Percentiles rank a stretch among this genome's conserved stretches.
Conservation (phyloP, 2,329 filamentous ascomycete genomes). For the Xylaria digitata region DNA sequence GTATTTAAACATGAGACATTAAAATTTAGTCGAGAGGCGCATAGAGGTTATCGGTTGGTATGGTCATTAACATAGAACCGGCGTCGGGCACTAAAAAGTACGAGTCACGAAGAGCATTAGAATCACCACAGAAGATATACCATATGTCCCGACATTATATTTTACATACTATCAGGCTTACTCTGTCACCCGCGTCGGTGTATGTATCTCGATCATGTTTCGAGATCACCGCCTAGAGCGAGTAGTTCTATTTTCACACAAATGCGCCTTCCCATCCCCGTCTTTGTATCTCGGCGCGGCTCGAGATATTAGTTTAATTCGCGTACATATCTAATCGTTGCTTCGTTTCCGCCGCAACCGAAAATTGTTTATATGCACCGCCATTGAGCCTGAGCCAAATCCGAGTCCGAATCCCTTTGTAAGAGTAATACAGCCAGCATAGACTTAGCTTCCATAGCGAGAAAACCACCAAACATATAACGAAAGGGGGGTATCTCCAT, state of each 20-base stretch:
- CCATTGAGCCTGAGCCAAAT: background rate
- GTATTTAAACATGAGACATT: background rate
- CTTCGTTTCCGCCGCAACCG: background rate
- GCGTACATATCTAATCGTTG: background rate
- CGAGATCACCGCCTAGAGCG: background rate
- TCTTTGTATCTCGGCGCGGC: background rate
- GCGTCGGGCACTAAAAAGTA: conserved; percentile 16
- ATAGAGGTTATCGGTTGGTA: conserved; percentile 1
- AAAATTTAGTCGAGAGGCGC: background rate
- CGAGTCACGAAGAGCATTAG: background rate
- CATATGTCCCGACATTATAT: conserved; percentile 8
- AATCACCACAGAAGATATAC: background rate
- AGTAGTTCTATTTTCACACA: background rate
- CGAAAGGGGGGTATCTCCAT: conserved; percentile 31
- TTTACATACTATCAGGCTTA: background rate
- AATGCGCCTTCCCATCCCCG: background rate
- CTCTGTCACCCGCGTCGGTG: background rate
- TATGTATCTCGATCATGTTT: background rate
- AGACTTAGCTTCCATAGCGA: background rate
- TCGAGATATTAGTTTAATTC: background rate
- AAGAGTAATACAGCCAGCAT: background rate
- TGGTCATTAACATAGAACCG: conserved; percentile 24
- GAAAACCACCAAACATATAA: conserved; percentile 11
- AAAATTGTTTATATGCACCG: conserved; percentile 1
- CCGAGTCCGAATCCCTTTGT: background rate